Conservation (phyloP, 2,329 filamentous ascomycete species). For the Aureobasidium sp. region DNA sequence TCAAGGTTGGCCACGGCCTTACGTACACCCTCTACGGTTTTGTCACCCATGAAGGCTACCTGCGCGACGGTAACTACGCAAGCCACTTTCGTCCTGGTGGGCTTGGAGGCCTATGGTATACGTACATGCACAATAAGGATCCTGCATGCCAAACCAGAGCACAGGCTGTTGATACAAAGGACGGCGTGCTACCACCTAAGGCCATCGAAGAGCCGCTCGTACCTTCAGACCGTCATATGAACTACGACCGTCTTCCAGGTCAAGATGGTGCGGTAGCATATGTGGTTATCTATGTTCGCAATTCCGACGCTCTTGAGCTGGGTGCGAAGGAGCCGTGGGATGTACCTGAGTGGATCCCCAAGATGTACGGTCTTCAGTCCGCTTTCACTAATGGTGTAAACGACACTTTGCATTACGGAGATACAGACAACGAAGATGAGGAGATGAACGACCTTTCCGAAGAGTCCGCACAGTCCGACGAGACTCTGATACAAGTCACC, state of each 20-base stretch:
- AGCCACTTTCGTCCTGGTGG: slow-evolving; percentile 51
- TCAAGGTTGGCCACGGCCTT: slow-evolving; percentile 37
- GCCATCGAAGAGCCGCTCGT: slow-evolving; percentile 6
- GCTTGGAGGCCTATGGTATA: slow-evolving; percentile 48
- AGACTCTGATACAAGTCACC: slow-evolving; percentile 28
- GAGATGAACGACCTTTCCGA: slow-evolving; percentile 22
- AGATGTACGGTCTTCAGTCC: slow-evolving; percentile 16
- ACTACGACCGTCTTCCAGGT: slow-evolving; percentile 16
- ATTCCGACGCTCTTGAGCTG: slow-evolving; percentile 30
- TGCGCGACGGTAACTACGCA: slow-evolving; percentile 51
- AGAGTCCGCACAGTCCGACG: neutral
- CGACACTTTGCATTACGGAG: neutral
- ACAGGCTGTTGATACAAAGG: slow-evolving; percentile 31
- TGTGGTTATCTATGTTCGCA: slow-evolving; percentile 47
- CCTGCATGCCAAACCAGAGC: slow-evolving; percentile 43
- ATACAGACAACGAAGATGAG: slow-evolving; percentile 18
- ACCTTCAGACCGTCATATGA: neutral
- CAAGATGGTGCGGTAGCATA: slow-evolving; percentile 41
- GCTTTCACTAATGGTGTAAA: neutral
- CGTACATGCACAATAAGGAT: slow-evolving; percentile 34
- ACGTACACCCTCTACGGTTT: slow-evolving; percentile 52
- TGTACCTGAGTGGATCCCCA: slow-evolving; percentile 30
- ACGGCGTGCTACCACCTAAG: neutral
- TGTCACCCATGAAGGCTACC: slow-evolving; percentile 49
- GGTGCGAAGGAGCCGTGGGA: slow-evolving; percentile 31